Evolutionary conservation across 23 red algal species (phyloP).

Genomic region (Rhodosorus marinus): DNA sequence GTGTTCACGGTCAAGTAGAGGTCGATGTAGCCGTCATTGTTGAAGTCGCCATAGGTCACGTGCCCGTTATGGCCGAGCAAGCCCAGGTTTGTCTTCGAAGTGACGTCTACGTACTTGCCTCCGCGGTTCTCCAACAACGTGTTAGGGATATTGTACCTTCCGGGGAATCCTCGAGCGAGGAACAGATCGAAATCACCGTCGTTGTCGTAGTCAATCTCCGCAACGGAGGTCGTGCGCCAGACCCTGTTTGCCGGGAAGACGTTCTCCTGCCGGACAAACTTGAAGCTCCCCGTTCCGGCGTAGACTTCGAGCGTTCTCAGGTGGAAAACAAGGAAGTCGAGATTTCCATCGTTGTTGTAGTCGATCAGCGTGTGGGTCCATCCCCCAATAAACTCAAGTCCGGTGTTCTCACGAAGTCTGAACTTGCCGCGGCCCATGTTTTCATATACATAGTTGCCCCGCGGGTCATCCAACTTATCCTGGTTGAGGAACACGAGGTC

Average conservation of each 20-base stretch:
- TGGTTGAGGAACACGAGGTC: constrained; percentile 3
- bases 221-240: constrained; percentile 3
- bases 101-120: constrained; percentile 8
- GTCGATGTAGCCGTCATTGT: constrained; percentile 50
- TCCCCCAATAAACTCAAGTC: constrained; percentile 10
- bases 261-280: background rate
- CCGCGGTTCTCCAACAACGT: constrained; percentile 11
- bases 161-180: constrained; percentile 12
- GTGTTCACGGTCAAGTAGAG: no score
- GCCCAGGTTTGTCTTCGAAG: background rate
- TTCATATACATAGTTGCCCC: constrained; percentile 33
- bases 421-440: constrained; percentile 2
- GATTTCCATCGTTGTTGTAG: constrained; percentile 13
- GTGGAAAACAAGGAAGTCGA: constrained; percentile 35
- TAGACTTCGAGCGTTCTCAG: no score
- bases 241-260: no score
- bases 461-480: no score
- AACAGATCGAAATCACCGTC: constrained; percentile 30
- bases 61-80: background rate
- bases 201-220: constrained; percentile 37
- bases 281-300: constrained; percentile 12
- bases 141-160: constrained; percentile 2
- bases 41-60: constrained; percentile 39
- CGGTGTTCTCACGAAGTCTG: constrained; percentile 2
- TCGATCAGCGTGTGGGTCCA: constrained; percentile 21